phyloP scores from a whole-genome alignment of 2,329 filamentous ascomycete species.

The Ampelomyces quisqualis region DNA sequence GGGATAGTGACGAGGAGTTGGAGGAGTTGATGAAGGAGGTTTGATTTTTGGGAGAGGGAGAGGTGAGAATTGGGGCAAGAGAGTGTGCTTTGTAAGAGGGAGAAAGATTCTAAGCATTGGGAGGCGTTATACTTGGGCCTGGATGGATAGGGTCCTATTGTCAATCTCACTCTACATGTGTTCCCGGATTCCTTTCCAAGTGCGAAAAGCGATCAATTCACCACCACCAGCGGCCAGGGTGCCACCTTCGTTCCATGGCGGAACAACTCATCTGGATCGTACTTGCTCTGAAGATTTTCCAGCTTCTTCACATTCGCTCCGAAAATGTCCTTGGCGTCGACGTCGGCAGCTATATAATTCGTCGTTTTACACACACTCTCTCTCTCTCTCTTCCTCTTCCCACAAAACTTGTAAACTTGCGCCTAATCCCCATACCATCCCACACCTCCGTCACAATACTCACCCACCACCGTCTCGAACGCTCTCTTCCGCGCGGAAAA shows the following conservation, averaged over 20 bases:
- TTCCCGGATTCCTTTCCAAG: not conserved
- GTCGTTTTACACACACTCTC: not conserved
- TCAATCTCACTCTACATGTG: too few relatives aligned
- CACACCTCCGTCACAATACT: conserved; percentile 28
- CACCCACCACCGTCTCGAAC: conserved; percentile 17
- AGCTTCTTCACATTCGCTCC: conserved; percentile 37
- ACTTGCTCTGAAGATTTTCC: conserved; percentile 38
- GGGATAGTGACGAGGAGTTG: conserved; percentile 79
- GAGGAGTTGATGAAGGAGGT: conserved; percentile 51
- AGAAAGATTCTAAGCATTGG: too few relatives aligned
- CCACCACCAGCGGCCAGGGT: conserved; percentile 22
- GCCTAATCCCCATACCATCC: conserved; percentile 40
- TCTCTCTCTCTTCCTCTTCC: not conserved
- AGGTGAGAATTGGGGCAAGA: not conserved
- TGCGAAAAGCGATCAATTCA: conserved; percentile 10
- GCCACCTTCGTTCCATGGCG: conserved; percentile 28
- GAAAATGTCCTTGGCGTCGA: conserved; percentile 32
- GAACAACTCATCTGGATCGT: conserved; percentile 40
- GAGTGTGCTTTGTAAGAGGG: not conserved
- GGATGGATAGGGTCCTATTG: too few relatives aligned
- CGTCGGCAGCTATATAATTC: conserved; percentile 21
- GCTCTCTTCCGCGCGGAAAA: conserved; percentile 32
- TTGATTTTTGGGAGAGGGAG: conserved; percentile 8
- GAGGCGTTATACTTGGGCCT: conserved; percentile 1
- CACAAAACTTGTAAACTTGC: conserved; percentile 12